Percentiles rank a stretch among this genome's conserved stretches.
These are phyloP conservation scores for Scorias spongiosa DNA, from an alignment of 2,329 filamentous ascomycete species.

Conservation along the genomic window DNA sequence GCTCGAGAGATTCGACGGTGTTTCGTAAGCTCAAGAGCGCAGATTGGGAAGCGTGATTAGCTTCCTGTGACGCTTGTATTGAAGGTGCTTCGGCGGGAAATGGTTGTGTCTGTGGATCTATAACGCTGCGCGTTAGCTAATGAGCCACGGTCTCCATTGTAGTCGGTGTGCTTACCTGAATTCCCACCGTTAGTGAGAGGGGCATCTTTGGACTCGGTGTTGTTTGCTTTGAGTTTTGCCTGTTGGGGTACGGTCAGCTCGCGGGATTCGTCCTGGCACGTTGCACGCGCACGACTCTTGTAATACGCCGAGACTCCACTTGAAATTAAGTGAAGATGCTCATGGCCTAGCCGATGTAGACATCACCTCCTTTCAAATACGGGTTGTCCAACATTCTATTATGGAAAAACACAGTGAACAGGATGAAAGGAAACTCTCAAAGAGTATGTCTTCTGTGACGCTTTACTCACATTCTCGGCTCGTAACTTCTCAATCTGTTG, in stretches of 20 bases:
- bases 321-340: too few relatives aligned
- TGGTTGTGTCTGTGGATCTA: background rate
- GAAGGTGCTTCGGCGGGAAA: background rate
- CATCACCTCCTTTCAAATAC: too few relatives aligned
- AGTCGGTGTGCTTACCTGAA: background rate
- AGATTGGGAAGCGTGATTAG: background rate
- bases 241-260: background rate
- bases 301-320: too few relatives aligned
- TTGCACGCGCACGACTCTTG: too few relatives aligned
- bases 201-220: background rate
- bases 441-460: background rate
- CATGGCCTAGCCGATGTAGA: too few relatives aligned
- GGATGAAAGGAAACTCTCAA: too few relatives aligned
- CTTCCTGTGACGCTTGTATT: background rate
- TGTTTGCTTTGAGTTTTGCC: background rate
- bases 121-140: too few relatives aligned
- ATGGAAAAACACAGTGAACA: too few relatives aligned
- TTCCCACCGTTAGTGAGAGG: background rate
- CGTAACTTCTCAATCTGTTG: slow-evolving; percentile 2
- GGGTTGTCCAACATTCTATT: too few relatives aligned
- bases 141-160: too few relatives aligned
- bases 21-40: slow-evolving; percentile 2
- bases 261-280: too few relatives aligned
- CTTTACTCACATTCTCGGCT: slow-evolving; percentile 1
- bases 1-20: slow-evolving; percentile 15